phyloP scores from a whole-genome alignment of 768 basidiomycete genomes.

The Atractiella rhizophila region DNA sequence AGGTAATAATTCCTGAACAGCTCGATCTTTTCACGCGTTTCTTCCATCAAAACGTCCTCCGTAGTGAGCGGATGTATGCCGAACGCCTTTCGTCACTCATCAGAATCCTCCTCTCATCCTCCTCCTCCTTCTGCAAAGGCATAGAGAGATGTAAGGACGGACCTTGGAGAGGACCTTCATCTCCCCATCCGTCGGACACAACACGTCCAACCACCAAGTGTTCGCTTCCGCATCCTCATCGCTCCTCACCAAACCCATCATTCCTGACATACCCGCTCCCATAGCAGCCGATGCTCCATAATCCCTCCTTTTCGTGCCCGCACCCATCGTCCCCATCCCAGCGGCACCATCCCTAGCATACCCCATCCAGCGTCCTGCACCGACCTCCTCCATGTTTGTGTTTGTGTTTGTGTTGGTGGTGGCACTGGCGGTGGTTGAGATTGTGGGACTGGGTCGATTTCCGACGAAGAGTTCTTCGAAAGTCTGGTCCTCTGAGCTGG shows the following conservation, averaged over 20 bases:
- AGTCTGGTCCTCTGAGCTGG: conserved; percentile 70
- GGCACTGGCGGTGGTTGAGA: conserved; percentile 8
- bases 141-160: conserved; percentile 8
- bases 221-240: conserved; percentile 37
- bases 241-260: conserved; percentile 8
- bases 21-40: conserved; percentile 98
- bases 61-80: conserved; percentile 91
- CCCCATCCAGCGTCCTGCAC: too few species aligned
- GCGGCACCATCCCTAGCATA: too few species aligned
- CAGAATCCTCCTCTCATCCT: too few species aligned
- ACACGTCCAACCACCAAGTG: conserved; percentile 95
- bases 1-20: conserved; percentile 96
- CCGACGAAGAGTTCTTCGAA: conserved; percentile 68
- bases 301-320: not conserved
- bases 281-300: too few species aligned
- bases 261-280: too few species aligned
- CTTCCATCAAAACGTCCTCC: conserved; percentile 98
- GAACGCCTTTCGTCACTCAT: conserved; percentile 42
- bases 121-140: not conserved
- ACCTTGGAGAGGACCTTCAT: conserved; percentile 93
- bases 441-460: not conserved
- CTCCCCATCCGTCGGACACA: conserved; percentile 84
- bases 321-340: conserved; percentile 8
- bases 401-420: not conserved
- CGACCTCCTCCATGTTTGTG: too few species aligned